Evolutionary conservation across 108 stramenopile genomes (phyloP), one percentile per base, ranked within the genome.

Genomic region (Seminavis robusta): DNA sequence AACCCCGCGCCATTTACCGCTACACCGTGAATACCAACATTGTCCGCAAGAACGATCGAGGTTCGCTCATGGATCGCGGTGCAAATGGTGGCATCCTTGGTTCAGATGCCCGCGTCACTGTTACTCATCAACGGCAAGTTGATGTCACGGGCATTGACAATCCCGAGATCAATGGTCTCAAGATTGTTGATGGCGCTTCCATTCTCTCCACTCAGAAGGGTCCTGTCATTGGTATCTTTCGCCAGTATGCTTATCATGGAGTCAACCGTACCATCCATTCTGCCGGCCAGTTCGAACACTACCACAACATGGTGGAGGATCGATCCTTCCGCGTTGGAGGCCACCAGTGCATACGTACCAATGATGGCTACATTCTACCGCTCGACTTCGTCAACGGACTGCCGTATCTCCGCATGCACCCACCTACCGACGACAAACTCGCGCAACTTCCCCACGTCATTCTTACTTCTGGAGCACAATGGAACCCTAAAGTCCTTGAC

Each of bases 31-130:
- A n/a, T n/a, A n/a, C n/a, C n/a, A n/a, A n/a, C n/a, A n/a, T n/a
- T n/a, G n/a, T n/a, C n/a, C n/a, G n/a, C n/a, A n/a, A n/a, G n/a
- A n/a, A n/a, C n/a, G n/a, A n/a, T n/a, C n/a, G n/a, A n/a, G n/a
- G n/a, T n/a, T 26, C 56, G 11, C 56, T 71, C 7, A 36, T 73
- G 11, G 72, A 73, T 48, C 59, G 72, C 3, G 72, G 72, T 17
- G 65, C 65, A 1, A 73, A 73, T 25, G 72, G 72, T 39, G 58
- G 59, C 2, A 33, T 72, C 16, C 59, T 38, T 16, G 64, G 71
- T 0, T 11, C 10, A 26, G 59, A 65, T 36, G 20, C 41, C 20
- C 44, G 52, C n/a, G 6, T 61, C n/a, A n/a, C n/a, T n/a, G n/a
- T n/a, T n/a, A n/a, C n/a, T n/a, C n/a, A n/a, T n/a, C n/a, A n/a